A percentile compares a stretch with the other conserved stretches of the same genome.
These are phyloP conservation scores for Porogramme epimiltina DNA, from an alignment of 1,284 basidiomycete species.

Conservation along the genomic window DNA sequence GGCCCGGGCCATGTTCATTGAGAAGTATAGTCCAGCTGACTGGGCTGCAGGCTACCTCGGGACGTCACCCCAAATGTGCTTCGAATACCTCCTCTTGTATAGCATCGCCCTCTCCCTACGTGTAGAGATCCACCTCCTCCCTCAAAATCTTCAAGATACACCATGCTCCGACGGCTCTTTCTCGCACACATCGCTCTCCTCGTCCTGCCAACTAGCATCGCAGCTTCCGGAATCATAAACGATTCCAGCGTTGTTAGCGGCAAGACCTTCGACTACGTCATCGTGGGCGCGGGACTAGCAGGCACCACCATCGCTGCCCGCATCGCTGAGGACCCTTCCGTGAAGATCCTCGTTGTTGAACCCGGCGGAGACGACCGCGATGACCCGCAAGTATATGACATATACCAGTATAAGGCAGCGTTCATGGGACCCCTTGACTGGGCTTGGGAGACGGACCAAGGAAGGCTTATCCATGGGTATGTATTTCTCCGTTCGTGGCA, in stretches of 20 bases:
- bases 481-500: constrained; percentile 13
- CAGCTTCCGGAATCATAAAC: constrained; percentile 5
- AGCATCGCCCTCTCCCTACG: too few relatives aligned
- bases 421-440: constrained; percentile 51
- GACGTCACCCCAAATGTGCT: too few relatives aligned
- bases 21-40: too few relatives aligned
- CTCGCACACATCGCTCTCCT: background rate
- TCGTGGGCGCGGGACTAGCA: constrained; percentile 65
- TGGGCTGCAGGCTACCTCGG: too few relatives aligned
- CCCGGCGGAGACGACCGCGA: constrained; percentile 53
- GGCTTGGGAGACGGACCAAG: constrained; percentile 49
- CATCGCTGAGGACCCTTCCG: constrained; percentile 54
- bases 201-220: background rate
- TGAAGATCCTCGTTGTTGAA: constrained; percentile 60
- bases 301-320: constrained; percentile 65
- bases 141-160: too few relatives aligned
- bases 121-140: too few relatives aligned
- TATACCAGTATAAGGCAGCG: constrained; percentile 44
- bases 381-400: constrained; percentile 48
- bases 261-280: constrained; percentile 64
- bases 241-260: constrained; percentile 4
- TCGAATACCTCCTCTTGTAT: too few relatives aligned
- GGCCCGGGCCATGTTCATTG: too few relatives aligned
- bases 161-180: too few relatives aligned
- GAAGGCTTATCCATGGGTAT: constrained; percentile 47